Evolutionary conservation across 1,284 basidiomycete genomes (phyloP).

Genomic region (Puccinia coronata): DNA sequence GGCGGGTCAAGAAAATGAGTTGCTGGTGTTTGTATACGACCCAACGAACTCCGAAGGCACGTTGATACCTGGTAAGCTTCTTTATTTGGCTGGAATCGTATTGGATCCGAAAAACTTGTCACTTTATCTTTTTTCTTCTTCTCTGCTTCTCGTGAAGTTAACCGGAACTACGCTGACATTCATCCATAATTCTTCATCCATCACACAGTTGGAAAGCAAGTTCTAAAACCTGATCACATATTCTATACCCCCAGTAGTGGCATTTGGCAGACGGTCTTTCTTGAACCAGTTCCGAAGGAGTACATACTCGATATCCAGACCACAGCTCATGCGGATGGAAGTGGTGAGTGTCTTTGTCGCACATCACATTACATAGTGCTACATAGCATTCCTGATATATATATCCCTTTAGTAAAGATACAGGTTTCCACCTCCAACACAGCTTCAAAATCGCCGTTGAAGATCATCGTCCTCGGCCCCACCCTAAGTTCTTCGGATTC

Average conservation of each 20-base stretch:
- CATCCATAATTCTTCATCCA: neutral
- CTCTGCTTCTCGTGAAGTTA: no score
- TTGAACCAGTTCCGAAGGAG: conserved; percentile 49
- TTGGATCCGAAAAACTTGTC: no score
- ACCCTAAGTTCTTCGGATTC: neutral
- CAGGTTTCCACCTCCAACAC: conserved; percentile 19
- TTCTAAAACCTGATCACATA: conserved; percentile 22
- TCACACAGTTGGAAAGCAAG: conserved; percentile 34
- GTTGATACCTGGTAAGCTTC: conserved; percentile 32
- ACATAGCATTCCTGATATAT: neutral
- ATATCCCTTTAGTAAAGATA: conserved; percentile 33
- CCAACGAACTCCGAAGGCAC: conserved; percentile 35
- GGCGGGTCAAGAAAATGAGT: conserved; percentile 43
- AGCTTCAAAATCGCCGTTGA: neutral
- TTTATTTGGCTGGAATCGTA: no score
- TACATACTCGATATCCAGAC: conserved; percentile 29
- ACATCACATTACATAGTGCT: neutral
- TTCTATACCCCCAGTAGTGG: conserved; percentile 49
- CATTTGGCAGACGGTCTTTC: conserved; percentile 50
- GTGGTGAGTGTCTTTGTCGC: neutral
- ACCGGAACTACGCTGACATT: neutral
- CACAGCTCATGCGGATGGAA: conserved; percentile 30
- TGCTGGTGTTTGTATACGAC: conserved; percentile 51
- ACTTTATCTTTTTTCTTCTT: no score
- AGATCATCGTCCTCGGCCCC: conserved; percentile 15